Evolutionary conservation across 768 basidiomycete genomes (phyloP), one percentile per base, ranked within the genome.

Genomic region (Trametes villosa): DNA sequence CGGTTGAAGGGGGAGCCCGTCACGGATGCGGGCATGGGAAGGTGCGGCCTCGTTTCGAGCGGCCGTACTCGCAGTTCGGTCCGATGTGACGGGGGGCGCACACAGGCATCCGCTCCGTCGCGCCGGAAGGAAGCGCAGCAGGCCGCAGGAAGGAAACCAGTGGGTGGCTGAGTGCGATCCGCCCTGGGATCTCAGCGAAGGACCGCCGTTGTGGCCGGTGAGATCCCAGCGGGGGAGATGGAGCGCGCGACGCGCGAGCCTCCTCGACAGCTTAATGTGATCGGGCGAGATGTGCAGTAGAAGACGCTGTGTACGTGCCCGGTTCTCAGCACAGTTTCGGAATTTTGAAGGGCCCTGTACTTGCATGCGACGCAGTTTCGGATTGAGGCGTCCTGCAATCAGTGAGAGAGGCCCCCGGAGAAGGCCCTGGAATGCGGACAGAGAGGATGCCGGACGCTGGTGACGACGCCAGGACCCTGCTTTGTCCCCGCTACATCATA

Each of bases 21-120:
- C n/a, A n/a, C n/a, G n/a, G 42, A 27, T 17, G 57, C 40, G 41
- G 48, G 50, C 46, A 51, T 53, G 51, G 41, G 40, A 41, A 54
- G 57, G 38, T 34, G 53, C 47, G 5, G 62, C 62, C 60, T 61
- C 60, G 30, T 59, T 63, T n/a, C n/a, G n/a, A n/a, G 57, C 52
- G 36, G 38, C 41, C 57, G 57, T 52, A 38, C 22, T 48, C 47
- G 61, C 56, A 9, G n/a, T n/a, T 30, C 62, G 62, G 62, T 33
- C 62, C 62, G 62, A 59, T 31, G 46, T 49, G 42, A 53, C 52
- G 48, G 47, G 60, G 27, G 12, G 22, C 22, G 9, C 31, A 17
- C 31, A 18, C 55, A 60, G 53, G 59, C 34, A 34, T 49, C 54
- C 54, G 55, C 46, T 9, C 55, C 61, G 61, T 34, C 30, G 4